Evolutionary conservation across 805 yeast species (phyloP).

Genomic region (Suhomyces sp.): DNA sequence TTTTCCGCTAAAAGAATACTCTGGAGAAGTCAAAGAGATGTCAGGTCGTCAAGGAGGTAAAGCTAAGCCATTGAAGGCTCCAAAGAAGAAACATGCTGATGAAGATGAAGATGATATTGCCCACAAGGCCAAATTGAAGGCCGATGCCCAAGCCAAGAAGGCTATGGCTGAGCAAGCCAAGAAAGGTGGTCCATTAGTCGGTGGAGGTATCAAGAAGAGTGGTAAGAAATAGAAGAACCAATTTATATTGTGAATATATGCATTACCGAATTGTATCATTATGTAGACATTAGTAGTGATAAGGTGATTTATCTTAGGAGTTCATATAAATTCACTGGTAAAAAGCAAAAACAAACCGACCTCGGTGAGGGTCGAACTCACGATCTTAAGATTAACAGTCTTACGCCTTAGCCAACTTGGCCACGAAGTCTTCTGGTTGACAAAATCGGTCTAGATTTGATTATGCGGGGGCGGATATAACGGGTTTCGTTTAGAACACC

Average conservation of each 20-base stretch:
- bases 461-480: neutral
- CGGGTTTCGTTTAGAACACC: neutral
- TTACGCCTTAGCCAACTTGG: conserved; percentile 29
- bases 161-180: conserved; percentile 84
- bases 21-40: conserved; percentile 43
- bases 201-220: conserved; percentile 95
- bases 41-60: conserved; percentile 98
- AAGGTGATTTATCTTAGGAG: no score
- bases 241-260: neutral
- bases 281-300: neutral
- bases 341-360: no score
- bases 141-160: conserved; percentile 90
- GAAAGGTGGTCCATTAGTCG: conserved; percentile 86
- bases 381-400: conserved; percentile 20
- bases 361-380: conserved; percentile 20
- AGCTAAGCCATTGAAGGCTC: conserved; percentile 83
- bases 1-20: neutral
- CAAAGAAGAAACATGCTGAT: conserved; percentile 77
- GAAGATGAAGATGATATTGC: conserved; percentile 86
- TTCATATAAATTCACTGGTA: neutral
- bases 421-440: conserved; percentile 22
- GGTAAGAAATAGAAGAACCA: conserved; percentile 24
- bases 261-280: neutral
- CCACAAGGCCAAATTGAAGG: conserved; percentile 90
- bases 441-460: neutral